These are phyloP conservation scores for Lithospermum erythrorhizon DNA, from an alignment of 257 asterid genomes.

Conservation along the genomic window DNA sequence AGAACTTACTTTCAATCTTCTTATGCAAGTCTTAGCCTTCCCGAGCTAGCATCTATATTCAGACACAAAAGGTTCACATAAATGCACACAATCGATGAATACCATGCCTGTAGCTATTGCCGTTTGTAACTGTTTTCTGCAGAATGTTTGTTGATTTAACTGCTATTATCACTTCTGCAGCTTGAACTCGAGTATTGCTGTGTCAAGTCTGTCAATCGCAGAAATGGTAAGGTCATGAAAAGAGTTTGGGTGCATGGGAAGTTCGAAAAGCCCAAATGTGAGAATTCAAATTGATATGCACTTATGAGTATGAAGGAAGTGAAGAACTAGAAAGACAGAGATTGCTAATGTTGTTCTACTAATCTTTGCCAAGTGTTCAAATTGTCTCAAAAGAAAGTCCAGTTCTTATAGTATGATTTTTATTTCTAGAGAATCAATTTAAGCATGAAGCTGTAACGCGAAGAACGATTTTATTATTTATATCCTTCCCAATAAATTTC, in stretches of 20 bases:
- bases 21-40: neutral
- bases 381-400: too few relatives aligned
- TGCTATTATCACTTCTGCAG: constrained; percentile 28
- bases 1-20: neutral
- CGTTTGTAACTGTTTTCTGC: neutral
- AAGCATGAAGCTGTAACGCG: too few relatives aligned
- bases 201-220: constrained; percentile 66
- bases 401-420: too few relatives aligned
- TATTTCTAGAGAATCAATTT: too few relatives aligned
- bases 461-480: too few relatives aligned
- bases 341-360: too few relatives aligned
- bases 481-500: too few relatives aligned
- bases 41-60: neutral
- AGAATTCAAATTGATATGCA: neutral
- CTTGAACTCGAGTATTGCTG: constrained; percentile 89
- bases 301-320: neutral
- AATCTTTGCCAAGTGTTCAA: too few relatives aligned
- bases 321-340: neutral
- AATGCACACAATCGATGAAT: too few relatives aligned
- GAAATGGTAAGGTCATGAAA: constrained; percentile 69
- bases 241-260: constrained; percentile 97
- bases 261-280: constrained; percentile 50
- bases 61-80: neutral
- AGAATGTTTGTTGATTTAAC: neutral
- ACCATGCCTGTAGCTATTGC: neutral